phyloP scores from a whole-genome alignment of 2,329 filamentous ascomycete species.

The Metarhizium anisopliae region DNA sequence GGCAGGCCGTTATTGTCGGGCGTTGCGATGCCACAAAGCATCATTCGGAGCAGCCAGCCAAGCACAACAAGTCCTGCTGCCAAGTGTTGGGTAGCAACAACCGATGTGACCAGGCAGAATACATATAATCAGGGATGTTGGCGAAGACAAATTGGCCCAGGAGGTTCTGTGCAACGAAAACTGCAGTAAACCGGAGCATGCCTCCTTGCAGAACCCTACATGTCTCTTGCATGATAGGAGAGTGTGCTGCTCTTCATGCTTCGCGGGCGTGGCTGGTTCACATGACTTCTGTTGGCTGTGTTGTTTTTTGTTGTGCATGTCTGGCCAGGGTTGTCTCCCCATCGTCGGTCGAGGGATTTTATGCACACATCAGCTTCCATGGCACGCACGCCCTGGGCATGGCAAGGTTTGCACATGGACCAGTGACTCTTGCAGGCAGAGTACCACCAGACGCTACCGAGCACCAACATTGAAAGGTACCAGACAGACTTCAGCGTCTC shows the following conservation, averaged over 20 bases:
- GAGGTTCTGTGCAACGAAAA: neutral
- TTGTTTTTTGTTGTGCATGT: neutral
- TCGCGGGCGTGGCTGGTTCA: neutral
- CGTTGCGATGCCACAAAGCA: too few species aligned
- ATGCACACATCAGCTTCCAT: neutral
- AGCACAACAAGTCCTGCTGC: neutral
- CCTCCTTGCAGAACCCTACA: neutral
- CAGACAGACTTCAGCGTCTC: neutral
- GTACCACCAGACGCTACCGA: neutral
- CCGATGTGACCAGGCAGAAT: neutral
- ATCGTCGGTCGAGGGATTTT: neutral
- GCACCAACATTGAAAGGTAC: neutral
- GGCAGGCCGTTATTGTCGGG: too few species aligned
- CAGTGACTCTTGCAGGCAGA: neutral
- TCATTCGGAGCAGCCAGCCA: too few species aligned
- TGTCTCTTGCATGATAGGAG: neutral
- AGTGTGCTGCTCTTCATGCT: neutral
- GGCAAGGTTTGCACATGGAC: neutral
- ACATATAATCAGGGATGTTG: neutral
- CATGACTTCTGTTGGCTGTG: constrained; percentile 1
- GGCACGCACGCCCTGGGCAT: neutral
- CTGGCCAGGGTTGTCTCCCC: neutral
- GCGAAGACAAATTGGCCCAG: neutral
- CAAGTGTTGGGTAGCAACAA: neutral
- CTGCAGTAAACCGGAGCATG: neutral